Evolutionary conservation across 169 alveolate genomes (phyloP).

Genomic region (Eimeria falciformis): DNA sequence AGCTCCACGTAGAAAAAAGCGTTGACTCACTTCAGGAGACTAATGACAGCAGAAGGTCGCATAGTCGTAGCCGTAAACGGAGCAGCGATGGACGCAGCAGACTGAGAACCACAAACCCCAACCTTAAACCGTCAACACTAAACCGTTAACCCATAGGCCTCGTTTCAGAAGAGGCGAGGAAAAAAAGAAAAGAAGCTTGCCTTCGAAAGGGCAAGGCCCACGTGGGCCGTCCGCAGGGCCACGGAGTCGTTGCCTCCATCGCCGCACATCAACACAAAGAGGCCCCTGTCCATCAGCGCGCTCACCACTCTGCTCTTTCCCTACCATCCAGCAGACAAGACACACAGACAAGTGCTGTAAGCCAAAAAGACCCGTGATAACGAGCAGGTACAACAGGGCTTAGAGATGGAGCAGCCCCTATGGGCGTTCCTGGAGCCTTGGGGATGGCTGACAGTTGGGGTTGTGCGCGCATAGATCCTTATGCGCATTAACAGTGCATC

Average conservation of each 20-base stretch:
- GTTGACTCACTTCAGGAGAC: conserved; percentile 39
- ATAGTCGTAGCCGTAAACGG: conserved; percentile 65
- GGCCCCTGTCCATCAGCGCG: conserved; percentile 39
- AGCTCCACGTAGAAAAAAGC: not conserved
- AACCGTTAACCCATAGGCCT: no score
- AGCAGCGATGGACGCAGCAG: conserved; percentile 57
- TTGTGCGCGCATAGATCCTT: conserved; percentile 74
- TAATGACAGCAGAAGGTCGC: conserved; percentile 48
- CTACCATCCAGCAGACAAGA: not conserved
- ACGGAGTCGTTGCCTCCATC: conserved; percentile 81
- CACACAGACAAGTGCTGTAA: no score
- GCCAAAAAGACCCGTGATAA: no score
- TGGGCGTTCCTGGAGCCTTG: no score
- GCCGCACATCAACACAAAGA: conserved; percentile 85
- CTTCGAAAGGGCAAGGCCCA: conserved; percentile 76
- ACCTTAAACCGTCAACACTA: no score
- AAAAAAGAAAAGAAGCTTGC: no score
- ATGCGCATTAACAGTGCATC: conserved; percentile 37
- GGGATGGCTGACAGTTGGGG: conserved; percentile 47
- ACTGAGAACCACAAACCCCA: conserved; percentile 5
- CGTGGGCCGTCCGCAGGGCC: conserved; percentile 80
- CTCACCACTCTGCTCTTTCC: conserved; percentile 62
- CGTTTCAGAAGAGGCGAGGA: no score
- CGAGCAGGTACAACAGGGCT: no score
- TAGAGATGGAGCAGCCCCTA: no score